A percentile compares a stretch with the other conserved stretches of the same genome.
These are phyloP conservation scores for Chrysosphaeria jannelii DNA, from an alignment of 2,329 filamentous ascomycete genomes.

Conservation along the genomic window DNA sequence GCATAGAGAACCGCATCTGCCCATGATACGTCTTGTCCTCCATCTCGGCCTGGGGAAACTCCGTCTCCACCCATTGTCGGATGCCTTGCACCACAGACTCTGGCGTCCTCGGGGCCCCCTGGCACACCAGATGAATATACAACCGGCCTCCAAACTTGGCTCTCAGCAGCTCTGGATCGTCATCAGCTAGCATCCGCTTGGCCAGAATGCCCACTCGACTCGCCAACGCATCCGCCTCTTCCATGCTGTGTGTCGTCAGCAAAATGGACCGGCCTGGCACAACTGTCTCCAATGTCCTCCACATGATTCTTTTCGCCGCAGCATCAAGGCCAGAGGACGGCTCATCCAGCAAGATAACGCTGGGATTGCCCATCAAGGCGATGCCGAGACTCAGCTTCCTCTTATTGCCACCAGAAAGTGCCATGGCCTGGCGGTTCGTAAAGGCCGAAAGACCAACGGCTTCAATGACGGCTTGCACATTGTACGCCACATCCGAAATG, in stretches of 20 bases:
- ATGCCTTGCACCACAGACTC: conserved; percentile 36
- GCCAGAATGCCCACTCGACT: conserved; percentile 66
- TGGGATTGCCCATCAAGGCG: conserved; percentile 73
- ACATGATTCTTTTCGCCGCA: conserved; percentile 76
- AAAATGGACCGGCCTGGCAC: conserved; percentile 54
- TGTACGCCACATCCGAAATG: conserved; percentile 42
- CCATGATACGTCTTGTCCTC: conserved; percentile 57
- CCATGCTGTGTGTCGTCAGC: conserved; percentile 82
- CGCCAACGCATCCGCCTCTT: conserved; percentile 74
- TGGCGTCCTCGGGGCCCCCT: conserved; percentile 40
- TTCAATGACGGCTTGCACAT: conserved; percentile 46
- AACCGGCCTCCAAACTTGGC: conserved; percentile 48
- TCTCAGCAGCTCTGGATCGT: conserved; percentile 41
- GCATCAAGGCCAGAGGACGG: conserved; percentile 74
- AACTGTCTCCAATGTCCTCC: conserved; percentile 50
- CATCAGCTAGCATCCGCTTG: conserved; percentile 56
- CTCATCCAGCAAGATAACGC: conserved; percentile 67
- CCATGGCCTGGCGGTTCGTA: conserved; percentile 41
- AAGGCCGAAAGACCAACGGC: conserved; percentile 54
- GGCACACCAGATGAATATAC: conserved; percentile 55
- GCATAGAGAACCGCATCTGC: conserved; percentile 60
- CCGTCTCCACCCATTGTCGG: conserved; percentile 28
- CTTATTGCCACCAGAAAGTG: conserved; percentile 73
- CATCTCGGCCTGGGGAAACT: conserved; percentile 33
- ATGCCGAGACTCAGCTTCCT: conserved; percentile 75